Evolutionary conservation across 164 flowering plant genomes (phyloP).

Genomic region (Umbellularia californica): DNA sequence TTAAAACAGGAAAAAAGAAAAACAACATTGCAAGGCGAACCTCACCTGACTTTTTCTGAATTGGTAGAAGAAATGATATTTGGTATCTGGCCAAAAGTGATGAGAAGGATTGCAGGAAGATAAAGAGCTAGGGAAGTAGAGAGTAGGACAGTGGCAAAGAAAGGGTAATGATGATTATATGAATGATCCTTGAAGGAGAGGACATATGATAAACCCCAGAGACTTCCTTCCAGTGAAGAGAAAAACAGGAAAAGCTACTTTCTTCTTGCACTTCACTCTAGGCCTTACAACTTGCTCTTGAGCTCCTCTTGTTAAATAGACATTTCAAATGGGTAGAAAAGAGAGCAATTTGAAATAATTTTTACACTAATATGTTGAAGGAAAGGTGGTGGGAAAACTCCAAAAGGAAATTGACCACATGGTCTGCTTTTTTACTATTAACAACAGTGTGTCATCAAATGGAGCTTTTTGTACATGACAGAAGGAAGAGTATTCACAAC

Average conservation of each 20-base stretch:
- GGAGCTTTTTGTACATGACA: background rate
- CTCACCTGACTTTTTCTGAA: background rate
- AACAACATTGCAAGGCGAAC: background rate
- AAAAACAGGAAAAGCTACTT: background rate
- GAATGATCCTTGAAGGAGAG: constrained; percentile 4
- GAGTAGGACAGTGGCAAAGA: background rate
- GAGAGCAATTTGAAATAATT: background rate
- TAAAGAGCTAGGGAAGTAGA: background rate
- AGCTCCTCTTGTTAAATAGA: constrained; percentile 36
- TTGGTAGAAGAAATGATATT: background rate
- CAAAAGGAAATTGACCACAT: background rate
- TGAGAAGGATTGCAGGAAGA: background rate
- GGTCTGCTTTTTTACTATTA: background rate
- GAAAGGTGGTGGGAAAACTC: constrained; percentile 18
- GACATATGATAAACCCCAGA: constrained; percentile 15
- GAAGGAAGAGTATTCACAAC: background rate
- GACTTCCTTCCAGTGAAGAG: constrained; percentile 18
- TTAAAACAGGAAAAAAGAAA: background rate
- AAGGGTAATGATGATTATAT: background rate
- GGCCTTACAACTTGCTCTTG: background rate
- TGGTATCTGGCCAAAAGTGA: background rate
- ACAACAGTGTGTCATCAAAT: background rate
- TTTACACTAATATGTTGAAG: background rate
- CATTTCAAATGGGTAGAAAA: constrained; percentile 18
- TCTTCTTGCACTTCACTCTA: constrained; percentile 9